Percentiles rank a stretch among this genome's conserved stretches.
Evolutionary conservation across 345 rosid genomes (phyloP).

Genomic region (Ceriops tagal): DNA sequence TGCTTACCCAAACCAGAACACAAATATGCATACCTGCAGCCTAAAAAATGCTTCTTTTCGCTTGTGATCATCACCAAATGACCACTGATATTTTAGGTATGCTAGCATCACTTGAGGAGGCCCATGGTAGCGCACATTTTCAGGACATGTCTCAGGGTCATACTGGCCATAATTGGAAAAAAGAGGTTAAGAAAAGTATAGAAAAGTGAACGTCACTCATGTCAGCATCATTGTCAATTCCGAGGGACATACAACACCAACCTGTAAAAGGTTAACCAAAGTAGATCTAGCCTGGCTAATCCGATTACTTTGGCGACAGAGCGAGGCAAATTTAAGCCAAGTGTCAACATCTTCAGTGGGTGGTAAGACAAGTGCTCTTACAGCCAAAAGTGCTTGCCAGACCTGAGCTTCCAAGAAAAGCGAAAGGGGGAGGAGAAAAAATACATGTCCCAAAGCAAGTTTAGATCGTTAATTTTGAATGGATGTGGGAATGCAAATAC

Average conservation of each 20-base stretch:
- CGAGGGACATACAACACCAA: constrained; percentile 15
- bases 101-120: constrained; percentile 97
- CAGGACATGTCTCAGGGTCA: constrained; percentile 83
- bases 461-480: too few species aligned
- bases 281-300: constrained; percentile 97
- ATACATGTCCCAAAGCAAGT: neutral
- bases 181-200: constrained; percentile 10
- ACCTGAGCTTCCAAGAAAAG: constrained; percentile 41
- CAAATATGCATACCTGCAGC: constrained; percentile 57
- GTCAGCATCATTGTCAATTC: neutral
- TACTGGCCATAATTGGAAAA: constrained; percentile 43
- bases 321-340: constrained; percentile 95
- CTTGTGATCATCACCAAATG: constrained; percentile 93
- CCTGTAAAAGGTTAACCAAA: constrained; percentile 88
- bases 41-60: constrained; percentile 85
- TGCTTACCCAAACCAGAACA: neutral
- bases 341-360: constrained; percentile 89
- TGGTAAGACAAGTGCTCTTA: constrained; percentile 91
- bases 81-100: constrained; percentile 94
- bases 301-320: constrained; percentile 83
- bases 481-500: too few species aligned
- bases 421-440: neutral
- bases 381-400: constrained; percentile 88
- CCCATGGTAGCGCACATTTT: constrained; percentile 68
- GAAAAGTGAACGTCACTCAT: constrained; percentile 5